A percentile compares a stretch with the other conserved stretches of the same genome.
Evolutionary conservation across 106 monocot genomes (phyloP).

Genomic region (Platanthera zijinensis): DNA sequence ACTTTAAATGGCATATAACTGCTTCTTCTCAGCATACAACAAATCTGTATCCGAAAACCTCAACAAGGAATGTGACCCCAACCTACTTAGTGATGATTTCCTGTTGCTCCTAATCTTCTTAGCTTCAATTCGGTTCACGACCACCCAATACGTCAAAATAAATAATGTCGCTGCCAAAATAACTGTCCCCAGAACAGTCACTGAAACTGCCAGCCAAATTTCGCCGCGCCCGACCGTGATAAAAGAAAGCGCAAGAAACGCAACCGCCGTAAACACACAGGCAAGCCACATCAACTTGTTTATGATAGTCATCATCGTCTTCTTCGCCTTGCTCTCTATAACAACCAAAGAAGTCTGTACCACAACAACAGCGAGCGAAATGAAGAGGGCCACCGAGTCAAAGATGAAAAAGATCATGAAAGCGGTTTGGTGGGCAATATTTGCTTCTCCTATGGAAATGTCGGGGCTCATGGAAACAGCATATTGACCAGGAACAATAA

Average conservation of each 20-base stretch:
- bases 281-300: slow-evolving; percentile 97
- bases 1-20: slow-evolving; percentile 69
- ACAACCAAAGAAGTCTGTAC: slow-evolving; percentile 91
- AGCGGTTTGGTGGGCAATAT: slow-evolving; percentile 47
- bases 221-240: slow-evolving; percentile 50
- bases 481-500: slow-evolving; percentile 71
- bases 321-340: slow-evolving; percentile 77
- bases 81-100: slow-evolving; percentile 42
- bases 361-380: slow-evolving; percentile 84
- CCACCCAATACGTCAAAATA: slow-evolving; percentile 75
- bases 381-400: slow-evolving; percentile 79
- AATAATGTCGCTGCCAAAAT: slow-evolving; percentile 68
- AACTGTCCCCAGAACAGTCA: slow-evolving; percentile 57
- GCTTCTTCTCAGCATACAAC: slow-evolving; percentile 43
- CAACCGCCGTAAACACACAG: slow-evolving; percentile 57
- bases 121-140: slow-evolving; percentile 54
- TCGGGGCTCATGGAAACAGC: slow-evolving; percentile 37
- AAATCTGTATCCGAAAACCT: slow-evolving; percentile 33
- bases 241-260: slow-evolving; percentile 76
- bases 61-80: slow-evolving; percentile 35
- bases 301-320: slow-evolving; percentile 87
- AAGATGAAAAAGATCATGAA: slow-evolving; percentile 90
- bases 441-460: slow-evolving; percentile 55
- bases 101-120: slow-evolving; percentile 53
- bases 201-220: slow-evolving; percentile 60